Base-by-base conservation (phyloP, 2,329 filamentous ascomycete species). In the Colletotrichum karsti region DNA sequence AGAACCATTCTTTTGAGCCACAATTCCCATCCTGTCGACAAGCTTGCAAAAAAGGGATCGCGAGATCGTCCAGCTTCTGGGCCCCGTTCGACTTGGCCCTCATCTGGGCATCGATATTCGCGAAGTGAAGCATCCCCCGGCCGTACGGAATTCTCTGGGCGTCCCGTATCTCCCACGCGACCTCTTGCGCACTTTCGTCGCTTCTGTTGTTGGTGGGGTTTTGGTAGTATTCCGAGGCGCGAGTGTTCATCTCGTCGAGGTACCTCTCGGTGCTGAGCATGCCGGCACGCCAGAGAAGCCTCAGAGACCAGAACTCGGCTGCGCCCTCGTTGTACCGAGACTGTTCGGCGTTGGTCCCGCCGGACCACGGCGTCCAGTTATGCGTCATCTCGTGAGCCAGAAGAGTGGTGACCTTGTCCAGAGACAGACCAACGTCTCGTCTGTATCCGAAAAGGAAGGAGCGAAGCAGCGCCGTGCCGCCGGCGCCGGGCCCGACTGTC, bases 221-320 rank as follows among this genome's bases (percentile, higher is more conserved):
- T 7, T 20, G 22, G 53, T 63, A 63, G 39, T 63, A 63, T 0
- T 48, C 39, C 1, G 15, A 12, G n/a, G 42, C 51, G 9, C 60
- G 53, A 0, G 18, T 15, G 22, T 63, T 63, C 53, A 63, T 63
- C 60, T 48, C 51, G 0, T 26, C 1, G 13, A 57, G 41, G 13
- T 63, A 63, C 8, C 46, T 12, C 6, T 57, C 22, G 7, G 60
- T 8, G 2, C 30, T 57, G 18, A 57, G 18, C 26, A 20, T 26
- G 4, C 53, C 33, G 3, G 51, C 8, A 5, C 60, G 60, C 60
- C 53, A 63, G 5, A 63, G 60, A 9, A 63, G 30, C 20, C 51
- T 35, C 30, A 63, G 33, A 1, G 60, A 63, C 60, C 60, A 63
- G 60, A 48, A 63, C 60, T 63, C 60, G 1, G 60, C 60, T 8